Evolutionary conservation across 495 filamentous ascomycete genomes (phyloP).

Genomic region (Halenospora varia): DNA sequence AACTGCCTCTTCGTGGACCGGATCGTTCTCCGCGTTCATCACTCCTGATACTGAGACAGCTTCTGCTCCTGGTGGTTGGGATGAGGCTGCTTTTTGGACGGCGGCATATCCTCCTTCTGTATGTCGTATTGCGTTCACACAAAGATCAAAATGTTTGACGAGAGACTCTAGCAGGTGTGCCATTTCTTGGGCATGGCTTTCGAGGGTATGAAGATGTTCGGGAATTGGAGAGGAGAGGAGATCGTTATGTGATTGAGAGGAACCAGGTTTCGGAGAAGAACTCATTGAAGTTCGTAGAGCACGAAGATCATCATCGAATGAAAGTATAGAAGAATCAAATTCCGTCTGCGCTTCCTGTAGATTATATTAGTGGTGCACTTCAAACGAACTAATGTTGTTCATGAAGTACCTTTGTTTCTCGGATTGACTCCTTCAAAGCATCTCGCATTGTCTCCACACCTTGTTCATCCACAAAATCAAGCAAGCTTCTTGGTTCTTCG

Average conservation of each 20-base stretch:
- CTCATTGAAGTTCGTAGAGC: slow-evolving; percentile 30
- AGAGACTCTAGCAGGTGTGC: slow-evolving; percentile 75
- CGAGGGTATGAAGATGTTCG: slow-evolving; percentile 64
- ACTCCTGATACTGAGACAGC: slow-evolving; percentile 46
- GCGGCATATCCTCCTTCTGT: slow-evolving; percentile 86
- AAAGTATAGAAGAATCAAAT: slow-evolving; percentile 60
- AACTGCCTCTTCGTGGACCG: slow-evolving; percentile 39
- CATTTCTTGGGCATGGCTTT: slow-evolving; percentile 79
- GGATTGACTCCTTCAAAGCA: slow-evolving; percentile 63
- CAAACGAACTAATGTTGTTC: neutral
- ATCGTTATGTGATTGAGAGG: slow-evolving; percentile 27
- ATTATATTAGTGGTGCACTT: slow-evolving; percentile 12
- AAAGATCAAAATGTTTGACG: slow-evolving; percentile 91
- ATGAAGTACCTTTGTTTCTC: slow-evolving; percentile 39
- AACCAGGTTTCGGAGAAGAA: slow-evolving; percentile 24
- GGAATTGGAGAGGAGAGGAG: slow-evolving; percentile 52
- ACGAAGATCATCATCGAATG: slow-evolving; percentile 39
- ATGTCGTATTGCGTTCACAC: slow-evolving; percentile 84
- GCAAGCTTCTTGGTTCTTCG: slow-evolving; percentile 64
- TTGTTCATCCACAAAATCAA: slow-evolving; percentile 87
- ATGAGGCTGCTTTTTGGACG: slow-evolving; percentile 53
- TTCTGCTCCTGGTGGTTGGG: slow-evolving; percentile 57
- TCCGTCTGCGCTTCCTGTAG: slow-evolving; percentile 52
- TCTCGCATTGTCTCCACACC: slow-evolving; percentile 66
- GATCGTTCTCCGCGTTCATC: slow-evolving; percentile 57